A percentile compares a stretch with the other conserved stretches of the same genome.
Evolutionary conservation across 75 land plant genomes (phyloP).

Genomic region (Cupressus sempervirens): DNA sequence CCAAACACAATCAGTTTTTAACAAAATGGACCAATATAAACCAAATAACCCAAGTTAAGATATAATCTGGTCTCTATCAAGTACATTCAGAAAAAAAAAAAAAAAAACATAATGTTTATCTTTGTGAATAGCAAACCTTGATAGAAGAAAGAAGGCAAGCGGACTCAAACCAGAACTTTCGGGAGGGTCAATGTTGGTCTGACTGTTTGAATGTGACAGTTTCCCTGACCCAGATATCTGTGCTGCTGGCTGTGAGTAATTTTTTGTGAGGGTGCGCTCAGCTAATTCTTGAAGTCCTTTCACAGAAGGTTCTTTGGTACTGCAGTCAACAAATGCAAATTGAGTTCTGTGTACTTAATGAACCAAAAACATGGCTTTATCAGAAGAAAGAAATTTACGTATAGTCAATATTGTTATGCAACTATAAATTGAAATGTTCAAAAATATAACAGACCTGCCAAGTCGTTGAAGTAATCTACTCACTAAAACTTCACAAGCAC

Average conservation of each 20-base stretch:
- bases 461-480: constrained; percentile 69
- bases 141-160: constrained; percentile 79
- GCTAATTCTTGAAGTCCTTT: constrained; percentile 76
- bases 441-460: constrained; percentile 49
- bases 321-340: constrained; percentile 17
- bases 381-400: not conserved
- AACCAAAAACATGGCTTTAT: not conserved
- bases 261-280: constrained; percentile 30
- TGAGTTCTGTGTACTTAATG: not conserved
- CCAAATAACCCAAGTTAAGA: not conserved
- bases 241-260: constrained; percentile 12
- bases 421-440: not conserved
- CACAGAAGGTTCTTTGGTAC: constrained; percentile 77
- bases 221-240: constrained; percentile 22
- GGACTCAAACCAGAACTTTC: constrained; percentile 80
- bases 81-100: not conserved
- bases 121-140: constrained; percentile 48
- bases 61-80: not conserved
- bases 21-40: not conserved
- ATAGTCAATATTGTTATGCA: not conserved
- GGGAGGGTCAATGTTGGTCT: constrained; percentile 27
- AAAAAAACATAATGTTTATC: not conserved
- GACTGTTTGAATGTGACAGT: constrained; percentile 37
- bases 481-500: constrained; percentile 84
- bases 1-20: not conserved